phyloP scores from a whole-genome alignment of 208 protist genomes.

The Phytomonas sp. region DNA sequence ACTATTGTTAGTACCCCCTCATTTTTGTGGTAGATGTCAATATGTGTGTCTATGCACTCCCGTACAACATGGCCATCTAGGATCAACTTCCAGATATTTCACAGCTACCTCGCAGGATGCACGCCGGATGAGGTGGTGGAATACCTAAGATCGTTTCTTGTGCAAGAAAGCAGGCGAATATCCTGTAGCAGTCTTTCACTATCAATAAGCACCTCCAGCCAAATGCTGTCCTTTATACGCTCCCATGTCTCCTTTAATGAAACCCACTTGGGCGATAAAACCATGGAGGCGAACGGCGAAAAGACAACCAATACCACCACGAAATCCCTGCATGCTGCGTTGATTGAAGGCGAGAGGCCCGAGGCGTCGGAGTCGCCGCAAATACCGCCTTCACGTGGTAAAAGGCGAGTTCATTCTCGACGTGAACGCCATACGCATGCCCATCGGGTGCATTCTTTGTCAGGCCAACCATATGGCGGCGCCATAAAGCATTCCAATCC shows the following conservation, averaged over 20 bases:
- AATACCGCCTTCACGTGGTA: neutral
- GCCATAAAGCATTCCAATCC: neutral
- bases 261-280: neutral
- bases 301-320: neutral
- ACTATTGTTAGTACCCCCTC: neutral
- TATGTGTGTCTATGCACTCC: constrained; percentile 55
- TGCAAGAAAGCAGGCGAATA: neutral
- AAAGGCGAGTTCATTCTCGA: neutral
- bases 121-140: constrained; percentile 66
- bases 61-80: constrained; percentile 57
- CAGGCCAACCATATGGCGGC: no score
- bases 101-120: constrained; percentile 52
- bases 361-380: neutral
- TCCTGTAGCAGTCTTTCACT: neutral
- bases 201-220: neutral
- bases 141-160: constrained; percentile 21
- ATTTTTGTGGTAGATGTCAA: constrained; percentile 21
- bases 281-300: neutral
- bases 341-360: neutral
- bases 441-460: neutral
- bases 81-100: constrained; percentile 63
- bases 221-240: neutral
- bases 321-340: neutral
- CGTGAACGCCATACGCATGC: neutral
- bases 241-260: neutral